Evolutionary conservation across 108 stramenopile species (phyloP), one percentile per base, ranked within the genome.

Genomic region (Nitzschia palea): DNA sequence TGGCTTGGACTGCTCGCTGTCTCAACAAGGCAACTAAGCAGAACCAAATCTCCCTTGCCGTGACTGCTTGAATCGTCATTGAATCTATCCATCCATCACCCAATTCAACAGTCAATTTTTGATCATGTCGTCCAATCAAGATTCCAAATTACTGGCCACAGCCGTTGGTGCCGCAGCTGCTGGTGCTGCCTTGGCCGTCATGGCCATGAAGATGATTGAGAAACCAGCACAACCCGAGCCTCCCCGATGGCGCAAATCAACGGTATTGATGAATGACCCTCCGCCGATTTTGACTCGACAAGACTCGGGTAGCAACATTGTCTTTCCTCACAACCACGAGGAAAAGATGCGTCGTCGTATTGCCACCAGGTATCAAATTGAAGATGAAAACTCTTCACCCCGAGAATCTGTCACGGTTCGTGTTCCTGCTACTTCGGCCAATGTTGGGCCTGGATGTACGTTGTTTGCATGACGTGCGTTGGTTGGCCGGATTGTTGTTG

Each of bases 391-490:
- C 70, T 65, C 62, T 33, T 65, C 72, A 27, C 89, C 91, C 8
- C 76, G 94, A 8, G 78, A 87, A 44, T 78, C 74, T 23, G 98
- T 99, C 18, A 96, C 96, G 0, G 97, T 99, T n/a, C 79, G 95
- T 44, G 98, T 99, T 51, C 98, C 98, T 3, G 98, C 98, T 5
- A 97, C 95, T 29, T 95, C 97, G 44, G 98, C 98, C 55, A 99
- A 99, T 75, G 79, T 98, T 73, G 98, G 98, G 0, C 96, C 97
- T 2, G 98, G 98, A 68, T 99, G 86, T 87, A 58, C 74, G 86
- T 82, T 0, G 15, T n/a, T 28, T 55, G 29, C 9, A 45, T 44
- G 2, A 34, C 37, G 52, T 67, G 5, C n/a, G 5, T 50, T 20
- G 8, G 18, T n/a, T 10, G 15, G 48, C 22, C n/a, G n/a, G 15